Conservation (phyloP, 2,329 filamentous ascomycete species). For the Cercospora brassicicola region DNA sequence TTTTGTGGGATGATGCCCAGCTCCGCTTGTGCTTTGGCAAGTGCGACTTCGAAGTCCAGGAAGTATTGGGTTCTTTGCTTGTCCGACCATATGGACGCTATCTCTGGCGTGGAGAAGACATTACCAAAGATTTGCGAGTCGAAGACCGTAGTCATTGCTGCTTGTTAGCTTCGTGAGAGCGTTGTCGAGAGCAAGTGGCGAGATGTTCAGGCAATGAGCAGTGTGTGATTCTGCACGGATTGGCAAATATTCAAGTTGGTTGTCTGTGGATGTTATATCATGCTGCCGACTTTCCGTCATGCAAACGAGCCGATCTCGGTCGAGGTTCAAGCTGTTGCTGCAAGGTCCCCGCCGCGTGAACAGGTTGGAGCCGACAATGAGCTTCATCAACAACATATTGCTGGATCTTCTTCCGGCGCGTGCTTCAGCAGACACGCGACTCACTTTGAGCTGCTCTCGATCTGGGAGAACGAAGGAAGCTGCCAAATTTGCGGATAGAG, state of each 20-base stretch:
- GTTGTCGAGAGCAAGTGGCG: not conserved
- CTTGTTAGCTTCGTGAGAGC: not conserved
- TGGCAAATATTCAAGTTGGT: not conserved
- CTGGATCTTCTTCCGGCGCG: not conserved
- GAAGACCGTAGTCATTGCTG: constrained; percentile 31
- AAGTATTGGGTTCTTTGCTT: constrained; percentile 33
- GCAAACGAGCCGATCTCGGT: not conserved
- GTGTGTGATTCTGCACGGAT: too few relatives aligned
- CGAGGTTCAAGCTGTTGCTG: not conserved
- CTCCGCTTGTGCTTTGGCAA: constrained; percentile 34
- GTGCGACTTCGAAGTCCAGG: constrained; percentile 35
- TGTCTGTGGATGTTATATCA: not conserved
- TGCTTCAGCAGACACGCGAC: not conserved
- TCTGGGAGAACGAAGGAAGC: not conserved
- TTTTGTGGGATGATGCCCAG: constrained; percentile 36
- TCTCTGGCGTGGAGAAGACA: constrained; percentile 34
- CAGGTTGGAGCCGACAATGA: not conserved
- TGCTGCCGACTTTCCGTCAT: not conserved
- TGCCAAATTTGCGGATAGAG: not conserved
- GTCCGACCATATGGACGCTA: constrained; percentile 35
- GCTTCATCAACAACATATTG: not conserved
- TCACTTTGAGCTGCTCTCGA: not conserved
- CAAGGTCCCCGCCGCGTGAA: not conserved
- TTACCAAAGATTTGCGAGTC: constrained; percentile 37
- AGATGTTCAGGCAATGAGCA: too few relatives aligned